Evolutionary conservation across 2,329 filamentous ascomycete species (phyloP).

Genomic region (Thelonectria blattea): DNA sequence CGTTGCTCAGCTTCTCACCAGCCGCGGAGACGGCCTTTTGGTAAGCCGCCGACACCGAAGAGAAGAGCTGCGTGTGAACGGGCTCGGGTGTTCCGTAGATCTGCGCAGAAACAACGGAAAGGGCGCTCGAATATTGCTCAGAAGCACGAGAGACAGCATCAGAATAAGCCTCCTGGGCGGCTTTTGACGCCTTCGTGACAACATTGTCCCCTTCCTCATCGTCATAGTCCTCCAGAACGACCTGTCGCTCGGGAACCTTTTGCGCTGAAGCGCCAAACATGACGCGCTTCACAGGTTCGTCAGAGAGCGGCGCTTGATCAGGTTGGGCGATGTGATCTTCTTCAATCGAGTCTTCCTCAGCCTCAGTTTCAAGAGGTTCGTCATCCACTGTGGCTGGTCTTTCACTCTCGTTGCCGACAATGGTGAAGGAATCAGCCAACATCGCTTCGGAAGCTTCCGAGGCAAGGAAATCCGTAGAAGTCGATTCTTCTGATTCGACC

Average conservation of each 20-base stretch:
- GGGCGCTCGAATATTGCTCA: constrained; percentile 71
- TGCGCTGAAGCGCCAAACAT: constrained; percentile 60
- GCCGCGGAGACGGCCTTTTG: constrained; percentile 69
- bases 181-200: constrained; percentile 47
- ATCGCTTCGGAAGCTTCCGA: constrained; percentile 37
- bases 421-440: constrained; percentile 30
- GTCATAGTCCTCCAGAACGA: constrained; percentile 57
- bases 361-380: constrained; percentile 34
- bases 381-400: constrained; percentile 34
- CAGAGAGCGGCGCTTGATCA: constrained; percentile 34
- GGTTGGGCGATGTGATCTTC: constrained; percentile 31
- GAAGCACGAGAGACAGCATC: constrained; percentile 69
- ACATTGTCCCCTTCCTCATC: constrained; percentile 39
- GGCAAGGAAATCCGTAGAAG: constrained; percentile 32
- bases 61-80: constrained; percentile 70
- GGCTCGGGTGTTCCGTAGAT: constrained; percentile 73
- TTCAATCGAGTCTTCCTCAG: constrained; percentile 20
- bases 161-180: constrained; percentile 65
- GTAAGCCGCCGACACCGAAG: constrained; percentile 72
- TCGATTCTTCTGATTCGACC: constrained; percentile 22
- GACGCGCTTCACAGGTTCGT: constrained; percentile 51
- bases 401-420: constrained; percentile 38
- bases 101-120: constrained; percentile 70
- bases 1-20: constrained; percentile 62
- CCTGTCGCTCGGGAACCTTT: constrained; percentile 53